Conservation (phyloP, 2,329 filamentous ascomycete species). For the Sclerotinia nivalis region DNA sequence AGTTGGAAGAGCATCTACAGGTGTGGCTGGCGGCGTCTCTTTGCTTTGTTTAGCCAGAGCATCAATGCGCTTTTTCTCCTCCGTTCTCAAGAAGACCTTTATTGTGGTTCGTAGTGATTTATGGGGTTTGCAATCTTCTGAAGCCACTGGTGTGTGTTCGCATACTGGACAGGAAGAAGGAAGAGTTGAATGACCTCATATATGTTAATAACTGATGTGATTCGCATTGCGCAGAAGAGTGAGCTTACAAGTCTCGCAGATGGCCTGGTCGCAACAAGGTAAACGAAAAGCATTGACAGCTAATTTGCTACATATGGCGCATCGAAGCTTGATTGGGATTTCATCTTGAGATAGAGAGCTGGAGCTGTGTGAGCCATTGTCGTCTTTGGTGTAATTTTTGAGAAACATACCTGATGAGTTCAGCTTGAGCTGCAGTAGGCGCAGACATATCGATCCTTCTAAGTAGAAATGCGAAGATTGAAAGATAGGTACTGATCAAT, state of each 20-base stretch:
- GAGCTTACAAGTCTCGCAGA: slow-evolving; percentile 79
- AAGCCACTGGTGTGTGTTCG: slow-evolving; percentile 84
- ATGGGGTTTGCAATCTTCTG: slow-evolving; percentile 83
- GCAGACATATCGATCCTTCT: slow-evolving; percentile 35
- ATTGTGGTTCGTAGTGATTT: slow-evolving; percentile 92
- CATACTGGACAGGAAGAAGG: slow-evolving; percentile 86
- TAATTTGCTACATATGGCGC: slow-evolving; percentile 88
- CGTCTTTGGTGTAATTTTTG: slow-evolving; percentile 21
- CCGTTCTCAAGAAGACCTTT: slow-evolving; percentile 84
- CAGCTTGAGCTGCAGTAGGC: slow-evolving; percentile 37
- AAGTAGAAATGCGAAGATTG: neutral
- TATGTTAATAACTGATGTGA: slow-evolving; percentile 1
- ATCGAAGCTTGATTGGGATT: slow-evolving; percentile 94
- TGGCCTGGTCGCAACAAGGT: slow-evolving; percentile 92
- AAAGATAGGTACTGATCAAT: slow-evolving; percentile 3
- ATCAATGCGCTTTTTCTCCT: slow-evolving; percentile 83
- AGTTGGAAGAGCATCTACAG: slow-evolving; percentile 31
- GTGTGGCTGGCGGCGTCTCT: slow-evolving; percentile 41
- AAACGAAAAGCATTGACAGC: slow-evolving; percentile 88
- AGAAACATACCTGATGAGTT: slow-evolving; percentile 41
- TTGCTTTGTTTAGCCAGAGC: slow-evolving; percentile 50
- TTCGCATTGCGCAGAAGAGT: neutral
- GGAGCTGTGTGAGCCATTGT: slow-evolving; percentile 9
- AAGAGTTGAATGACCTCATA: slow-evolving; percentile 68
- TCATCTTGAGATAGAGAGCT: slow-evolving; percentile 57